Conservation (phyloP, 2,329 filamentous ascomycete species). For the Stachybotrys echinatus region DNA sequence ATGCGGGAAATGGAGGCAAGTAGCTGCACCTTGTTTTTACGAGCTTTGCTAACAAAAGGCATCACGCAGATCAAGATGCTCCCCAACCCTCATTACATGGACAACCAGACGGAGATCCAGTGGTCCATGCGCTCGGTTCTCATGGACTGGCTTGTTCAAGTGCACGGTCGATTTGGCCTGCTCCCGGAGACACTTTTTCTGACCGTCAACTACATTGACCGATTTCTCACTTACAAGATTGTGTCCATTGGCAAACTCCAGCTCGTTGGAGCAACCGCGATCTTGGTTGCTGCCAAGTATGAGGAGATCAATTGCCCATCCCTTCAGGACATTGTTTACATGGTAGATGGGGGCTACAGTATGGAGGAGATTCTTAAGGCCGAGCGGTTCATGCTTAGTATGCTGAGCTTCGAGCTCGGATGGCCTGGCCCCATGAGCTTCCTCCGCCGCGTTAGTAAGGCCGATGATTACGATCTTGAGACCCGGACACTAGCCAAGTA, state of each 20-base stretch:
- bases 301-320: slow-evolving; percentile 98
- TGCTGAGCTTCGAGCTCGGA: slow-evolving; percentile 91
- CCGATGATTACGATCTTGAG: slow-evolving; percentile 94
- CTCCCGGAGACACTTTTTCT: slow-evolving; percentile 94
- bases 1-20: slow-evolving; percentile 83
- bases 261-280: slow-evolving; percentile 89
- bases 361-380: slow-evolving; percentile 93
- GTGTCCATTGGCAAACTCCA: slow-evolving; percentile 94
- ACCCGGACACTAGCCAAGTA: slow-evolving; percentile 95
- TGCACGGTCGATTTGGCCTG: slow-evolving; percentile 85
- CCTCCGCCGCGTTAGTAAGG: slow-evolving; percentile 92
- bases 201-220: slow-evolving; percentile 93
- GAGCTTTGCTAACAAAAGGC: not conserved
- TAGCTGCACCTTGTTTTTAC: slow-evolving; percentile 1
- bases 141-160: slow-evolving; percentile 97
- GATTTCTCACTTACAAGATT: slow-evolving; percentile 90
- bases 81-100: slow-evolving; percentile 93
- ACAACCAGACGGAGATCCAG: slow-evolving; percentile 91
- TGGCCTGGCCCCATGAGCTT: slow-evolving; percentile 99
- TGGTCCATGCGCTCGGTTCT: slow-evolving; percentile 98
- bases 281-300: slow-evolving; percentile 95
- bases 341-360: slow-evolving; percentile 91
- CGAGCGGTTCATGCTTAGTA: slow-evolving; percentile 95
- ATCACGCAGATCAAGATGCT: slow-evolving; percentile 63
- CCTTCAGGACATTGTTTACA: slow-evolving; percentile 91